phyloP scores from a whole-genome alignment of 2,329 filamentous ascomycete genomes.

The Fusarium sororula region DNA sequence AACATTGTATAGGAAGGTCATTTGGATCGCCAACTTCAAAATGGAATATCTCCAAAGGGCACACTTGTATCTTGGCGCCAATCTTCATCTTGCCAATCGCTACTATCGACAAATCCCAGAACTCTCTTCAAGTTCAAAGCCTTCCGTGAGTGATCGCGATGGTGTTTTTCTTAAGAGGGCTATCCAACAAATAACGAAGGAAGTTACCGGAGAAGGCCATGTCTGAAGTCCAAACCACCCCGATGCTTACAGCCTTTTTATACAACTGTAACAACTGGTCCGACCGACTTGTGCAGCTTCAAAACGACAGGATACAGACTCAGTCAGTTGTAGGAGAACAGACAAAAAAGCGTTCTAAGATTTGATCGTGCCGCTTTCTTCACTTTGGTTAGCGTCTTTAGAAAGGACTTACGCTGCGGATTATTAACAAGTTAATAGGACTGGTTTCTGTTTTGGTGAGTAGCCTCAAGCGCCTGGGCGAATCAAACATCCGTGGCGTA shows the following conservation, averaged over 20 bases:
- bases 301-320: background rate
- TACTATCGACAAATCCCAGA: background rate
- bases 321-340: too few species aligned
- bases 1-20: background rate
- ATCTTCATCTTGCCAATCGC: fast-evolving
- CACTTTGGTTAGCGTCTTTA: background rate
- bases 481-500: too few species aligned
- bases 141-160: fast-evolving
- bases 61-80: fast-evolving
- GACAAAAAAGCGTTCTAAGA: fast-evolving
- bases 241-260: background rate
- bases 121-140: background rate
- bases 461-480: too few species aligned
- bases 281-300: background rate
- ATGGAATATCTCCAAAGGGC: fast-evolving
- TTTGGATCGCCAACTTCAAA: background rate
- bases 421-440: too few species aligned
- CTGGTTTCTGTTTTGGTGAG: too few species aligned
- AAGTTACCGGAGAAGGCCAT: fast-evolving
- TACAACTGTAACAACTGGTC: background rate
- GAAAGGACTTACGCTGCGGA: background rate
- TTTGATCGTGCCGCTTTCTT: too few species aligned
- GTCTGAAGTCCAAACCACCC: fast-evolving
- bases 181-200: fast-evolving
- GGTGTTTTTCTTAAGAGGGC: fast-evolving